Conservation (phyloP, 2,329 filamentous ascomycete species). For the Epichloe hybrida region DNA sequence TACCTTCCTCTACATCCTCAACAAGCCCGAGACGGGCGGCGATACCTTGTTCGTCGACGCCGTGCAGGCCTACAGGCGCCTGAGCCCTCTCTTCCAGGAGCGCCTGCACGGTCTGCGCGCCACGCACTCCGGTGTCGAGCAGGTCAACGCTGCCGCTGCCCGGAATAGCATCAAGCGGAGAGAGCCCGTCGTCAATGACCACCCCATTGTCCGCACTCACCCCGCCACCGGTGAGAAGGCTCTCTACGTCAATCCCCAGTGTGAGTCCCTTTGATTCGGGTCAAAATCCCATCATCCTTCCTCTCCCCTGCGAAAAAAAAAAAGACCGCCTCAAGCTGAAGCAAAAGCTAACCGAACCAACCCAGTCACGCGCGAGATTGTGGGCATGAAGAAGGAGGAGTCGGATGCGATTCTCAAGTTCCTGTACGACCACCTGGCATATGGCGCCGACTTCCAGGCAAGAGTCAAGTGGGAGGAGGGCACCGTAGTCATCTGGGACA, state of each 20-base stretch:
- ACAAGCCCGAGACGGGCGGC: conserved; percentile 65
- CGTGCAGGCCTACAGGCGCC: conserved; percentile 65
- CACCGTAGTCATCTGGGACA: conserved; percentile 84
- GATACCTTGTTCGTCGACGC: conserved; percentile 76
- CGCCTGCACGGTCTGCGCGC: conserved; percentile 69
- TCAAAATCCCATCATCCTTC: too few relatives aligned
- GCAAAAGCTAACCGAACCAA: neutral
- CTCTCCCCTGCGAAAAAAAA: too few relatives aligned
- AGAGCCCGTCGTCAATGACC: conserved; percentile 59
- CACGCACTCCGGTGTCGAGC: conserved; percentile 70
- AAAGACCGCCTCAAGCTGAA: neutral
- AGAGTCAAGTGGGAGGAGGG: conserved; percentile 63
- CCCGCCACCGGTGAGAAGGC: conserved; percentile 75
- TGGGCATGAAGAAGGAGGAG: conserved; percentile 78
- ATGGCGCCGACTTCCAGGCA: conserved; percentile 53
- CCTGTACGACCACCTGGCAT: conserved; percentile 42
- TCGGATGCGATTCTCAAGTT: conserved; percentile 64
- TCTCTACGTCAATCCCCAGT: conserved; percentile 71
- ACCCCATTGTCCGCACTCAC: conserved; percentile 71
- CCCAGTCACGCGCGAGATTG: conserved; percentile 63
- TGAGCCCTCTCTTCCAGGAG: conserved; percentile 68
- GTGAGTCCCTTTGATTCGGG: conserved; percentile 29
- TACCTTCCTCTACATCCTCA: conserved; percentile 80
- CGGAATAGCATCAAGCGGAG: conserved; percentile 59
- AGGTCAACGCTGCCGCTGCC: conserved; percentile 55